Conservation (phyloP, 2,329 filamentous ascomycete genomes). For the Thelonectria blattea region DNA sequence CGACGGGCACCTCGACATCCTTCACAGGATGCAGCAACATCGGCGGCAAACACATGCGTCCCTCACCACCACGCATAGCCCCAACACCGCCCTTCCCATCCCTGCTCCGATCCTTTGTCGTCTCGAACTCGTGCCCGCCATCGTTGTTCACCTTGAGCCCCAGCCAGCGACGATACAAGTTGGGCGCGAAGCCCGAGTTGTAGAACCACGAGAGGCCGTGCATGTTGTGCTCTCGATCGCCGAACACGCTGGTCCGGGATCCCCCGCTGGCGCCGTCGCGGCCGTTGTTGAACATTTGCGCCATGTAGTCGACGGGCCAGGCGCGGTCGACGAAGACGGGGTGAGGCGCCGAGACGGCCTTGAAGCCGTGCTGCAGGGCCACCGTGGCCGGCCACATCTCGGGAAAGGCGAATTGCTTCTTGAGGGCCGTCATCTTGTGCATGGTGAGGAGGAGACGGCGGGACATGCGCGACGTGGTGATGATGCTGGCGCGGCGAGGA, state of each 20-base stretch:
- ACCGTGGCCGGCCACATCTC: constrained; percentile 96
- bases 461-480: constrained; percentile 85
- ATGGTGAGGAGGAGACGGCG: constrained; percentile 80
- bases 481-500: constrained; percentile 83
- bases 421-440: constrained; percentile 86
- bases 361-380: constrained; percentile 89
- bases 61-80: constrained; percentile 71
- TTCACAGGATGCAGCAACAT: constrained; percentile 93
- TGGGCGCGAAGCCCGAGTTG: constrained; percentile 79
- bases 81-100: constrained; percentile 55
- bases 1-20: constrained; percentile 70
- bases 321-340: constrained; percentile 85
- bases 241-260: constrained; percentile 74
- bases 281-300: constrained; percentile 80
- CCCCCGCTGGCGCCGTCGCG: constrained; percentile 78
- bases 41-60: constrained; percentile 87
- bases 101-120: constrained; percentile 59
- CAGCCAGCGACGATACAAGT: constrained; percentile 85
- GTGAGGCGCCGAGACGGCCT: constrained; percentile 90
- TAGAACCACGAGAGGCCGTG: constrained; percentile 91
- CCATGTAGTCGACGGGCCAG: constrained; percentile 82
- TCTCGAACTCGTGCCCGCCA: constrained; percentile 78
- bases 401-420: constrained; percentile 89
- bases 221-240: constrained; percentile 89
- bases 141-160: constrained; percentile 81